phyloP scores from a whole-genome alignment of 495 filamentous ascomycete genomes.

The Gamarada debralockiae region DNA sequence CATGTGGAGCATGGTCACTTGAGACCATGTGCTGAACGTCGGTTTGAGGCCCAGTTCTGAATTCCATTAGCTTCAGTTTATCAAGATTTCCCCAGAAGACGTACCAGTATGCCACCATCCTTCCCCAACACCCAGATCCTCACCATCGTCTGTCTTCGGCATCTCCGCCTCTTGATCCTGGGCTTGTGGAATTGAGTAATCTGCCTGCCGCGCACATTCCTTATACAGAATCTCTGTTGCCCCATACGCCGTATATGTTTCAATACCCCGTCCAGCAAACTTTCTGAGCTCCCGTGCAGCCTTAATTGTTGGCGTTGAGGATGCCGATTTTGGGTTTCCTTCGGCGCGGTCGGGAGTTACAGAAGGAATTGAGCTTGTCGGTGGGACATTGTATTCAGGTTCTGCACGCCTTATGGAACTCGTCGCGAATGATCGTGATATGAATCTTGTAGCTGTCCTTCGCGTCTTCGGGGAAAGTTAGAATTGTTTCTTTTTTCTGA shows the following conservation, averaged over 20 bases:
- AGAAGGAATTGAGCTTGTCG: slow-evolving; percentile 11
- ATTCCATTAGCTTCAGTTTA: not conserved
- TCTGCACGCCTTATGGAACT: not conserved
- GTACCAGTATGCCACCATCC: slow-evolving; percentile 83
- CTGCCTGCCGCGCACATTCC: slow-evolving; percentile 69
- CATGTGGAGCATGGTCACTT: slow-evolving; percentile 93
- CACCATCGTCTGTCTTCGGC: slow-evolving; percentile 62
- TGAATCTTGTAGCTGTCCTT: not conserved
- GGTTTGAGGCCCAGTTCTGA: slow-evolving; percentile 52
- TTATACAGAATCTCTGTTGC: slow-evolving; percentile 76
- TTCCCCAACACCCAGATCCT: slow-evolving; percentile 70
- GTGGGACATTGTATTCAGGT: slow-evolving; percentile 5
- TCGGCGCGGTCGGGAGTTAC: slow-evolving; percentile 2
- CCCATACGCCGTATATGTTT: slow-evolving; percentile 70
- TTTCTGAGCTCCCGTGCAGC: not conserved
- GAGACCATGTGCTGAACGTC: slow-evolving; percentile 93
- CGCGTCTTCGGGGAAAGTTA: slow-evolving; percentile 1
- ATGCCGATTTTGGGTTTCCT: not conserved
- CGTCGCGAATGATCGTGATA: slow-evolving; percentile 13
- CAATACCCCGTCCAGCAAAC: slow-evolving; percentile 1
- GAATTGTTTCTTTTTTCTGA: not conserved
- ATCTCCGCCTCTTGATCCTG: slow-evolving; percentile 50
- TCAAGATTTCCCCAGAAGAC: slow-evolving; percentile 18
- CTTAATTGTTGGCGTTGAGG: not conserved
- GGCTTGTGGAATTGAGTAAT: slow-evolving; percentile 63